These are phyloP conservation scores for Skeletonema menzelii DNA, from an alignment of 108 stramenopile genomes.

Conservation along the genomic window DNA sequence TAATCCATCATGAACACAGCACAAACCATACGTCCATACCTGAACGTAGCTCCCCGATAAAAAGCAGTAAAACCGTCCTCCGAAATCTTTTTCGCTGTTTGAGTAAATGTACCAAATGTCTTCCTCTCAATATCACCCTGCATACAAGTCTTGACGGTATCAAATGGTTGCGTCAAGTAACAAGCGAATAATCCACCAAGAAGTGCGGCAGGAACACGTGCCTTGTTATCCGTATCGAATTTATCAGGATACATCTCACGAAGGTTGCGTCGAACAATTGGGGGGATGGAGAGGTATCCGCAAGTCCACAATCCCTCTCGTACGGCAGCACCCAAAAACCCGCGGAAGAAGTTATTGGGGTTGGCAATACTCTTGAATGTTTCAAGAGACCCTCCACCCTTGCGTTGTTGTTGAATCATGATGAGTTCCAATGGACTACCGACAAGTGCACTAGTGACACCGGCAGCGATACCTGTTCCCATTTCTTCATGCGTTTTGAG, in stretches of 20 bases:
- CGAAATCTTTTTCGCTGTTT: constrained; percentile 69
- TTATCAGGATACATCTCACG: constrained; percentile 75
- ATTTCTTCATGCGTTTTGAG: constrained; percentile 77
- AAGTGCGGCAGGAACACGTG: constrained; percentile 85
- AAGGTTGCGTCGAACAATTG: constrained; percentile 78
- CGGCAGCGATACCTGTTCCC: constrained; percentile 80
- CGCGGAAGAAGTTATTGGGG: constrained; percentile 69
- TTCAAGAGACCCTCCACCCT: constrained; percentile 61
- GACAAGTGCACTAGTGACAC: constrained; percentile 75
- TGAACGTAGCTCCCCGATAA: constrained; percentile 90
- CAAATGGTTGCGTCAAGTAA: constrained; percentile 90
- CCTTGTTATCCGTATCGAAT: constrained; percentile 84
- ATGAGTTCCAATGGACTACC: constrained; percentile 90
- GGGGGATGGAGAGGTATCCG: constrained; percentile 90
- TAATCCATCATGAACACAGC: constrained; percentile 93
- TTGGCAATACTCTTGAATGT: constrained; percentile 65
- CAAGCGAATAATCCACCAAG: constrained; percentile 89
- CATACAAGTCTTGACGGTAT: constrained; percentile 95
- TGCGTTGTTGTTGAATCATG: constrained; percentile 97
- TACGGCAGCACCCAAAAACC: constrained; percentile 80
- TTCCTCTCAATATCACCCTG: constrained; percentile 92
- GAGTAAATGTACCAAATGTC: constrained; percentile 72
- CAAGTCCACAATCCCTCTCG: constrained; percentile 92
- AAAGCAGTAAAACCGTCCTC: constrained; percentile 81
- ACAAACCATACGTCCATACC: constrained; percentile 91